phyloP scores from a whole-genome alignment of 768 basidiomycete genomes.

The Tylopilus cervinicoccineus region DNA sequence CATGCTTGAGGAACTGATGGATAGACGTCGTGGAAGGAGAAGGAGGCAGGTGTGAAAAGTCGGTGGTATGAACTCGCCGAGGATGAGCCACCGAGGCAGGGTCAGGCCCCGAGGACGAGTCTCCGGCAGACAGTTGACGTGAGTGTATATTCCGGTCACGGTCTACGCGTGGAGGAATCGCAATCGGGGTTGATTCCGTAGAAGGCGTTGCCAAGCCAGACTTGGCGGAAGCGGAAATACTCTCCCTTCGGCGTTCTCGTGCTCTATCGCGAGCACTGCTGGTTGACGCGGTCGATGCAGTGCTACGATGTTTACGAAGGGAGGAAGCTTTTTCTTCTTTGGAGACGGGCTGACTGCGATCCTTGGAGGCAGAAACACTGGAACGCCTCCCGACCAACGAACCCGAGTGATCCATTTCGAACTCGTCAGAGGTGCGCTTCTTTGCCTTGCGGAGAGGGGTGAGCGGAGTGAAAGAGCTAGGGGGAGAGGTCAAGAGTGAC shows the following conservation, averaged over 20 bases:
- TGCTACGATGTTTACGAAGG: constrained; percentile 67
- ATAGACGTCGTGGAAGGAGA: constrained; percentile 90
- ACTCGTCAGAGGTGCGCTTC: constrained; percentile 80
- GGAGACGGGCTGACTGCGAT: constrained; percentile 19
- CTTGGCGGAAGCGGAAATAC: constrained; percentile 38
- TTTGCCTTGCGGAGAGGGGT: constrained; percentile 50
- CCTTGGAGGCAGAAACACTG: constrained; percentile 28
- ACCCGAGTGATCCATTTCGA: constrained; percentile 73
- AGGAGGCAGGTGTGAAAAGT: constrained; percentile 88
- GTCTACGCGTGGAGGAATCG: constrained; percentile 21
- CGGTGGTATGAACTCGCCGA: constrained; percentile 64
- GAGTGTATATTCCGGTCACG: constrained; percentile 45
- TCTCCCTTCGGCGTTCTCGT: constrained; percentile 57
- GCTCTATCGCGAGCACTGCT: constrained; percentile 38
- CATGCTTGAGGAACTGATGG: constrained; percentile 71
- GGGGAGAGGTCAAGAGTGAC: constrained; percentile 44
- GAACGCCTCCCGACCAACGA: constrained; percentile 50
- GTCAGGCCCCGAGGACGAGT: constrained; percentile 56
- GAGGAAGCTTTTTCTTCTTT: constrained; percentile 50
- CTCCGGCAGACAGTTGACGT: constrained; percentile 66
- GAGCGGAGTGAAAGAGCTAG: constrained; percentile 54
- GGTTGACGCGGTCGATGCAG: constrained; percentile 49
- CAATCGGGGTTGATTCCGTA: constrained; percentile 21
- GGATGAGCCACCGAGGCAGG: constrained; percentile 41
- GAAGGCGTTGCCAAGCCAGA: constrained; percentile 1